Evolutionary conservation across 331 rosid species (phyloP).

Genomic region (Arachis monticola): DNA sequence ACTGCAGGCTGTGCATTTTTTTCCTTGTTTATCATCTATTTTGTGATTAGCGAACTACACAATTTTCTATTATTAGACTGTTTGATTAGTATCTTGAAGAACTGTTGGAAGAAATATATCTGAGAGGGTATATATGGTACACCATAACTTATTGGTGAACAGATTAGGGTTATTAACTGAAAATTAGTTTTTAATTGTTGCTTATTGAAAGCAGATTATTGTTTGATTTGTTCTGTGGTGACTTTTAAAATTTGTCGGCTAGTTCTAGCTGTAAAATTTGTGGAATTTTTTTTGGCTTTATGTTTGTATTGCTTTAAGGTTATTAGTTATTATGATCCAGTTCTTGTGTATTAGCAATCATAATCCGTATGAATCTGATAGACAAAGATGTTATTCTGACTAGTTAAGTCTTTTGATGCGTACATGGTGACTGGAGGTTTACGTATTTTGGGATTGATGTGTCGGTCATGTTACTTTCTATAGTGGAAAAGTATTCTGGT

Average conservation of each 20-base stretch:
- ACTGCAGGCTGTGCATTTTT: not conserved
- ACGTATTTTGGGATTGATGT: not conserved
- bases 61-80: slow-evolving; percentile 9
- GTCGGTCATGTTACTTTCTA: slow-evolving; percentile 6
- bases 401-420: not conserved
- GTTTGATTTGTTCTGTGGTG: not conserved
- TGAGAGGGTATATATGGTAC: not conserved
- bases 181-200: not conserved
- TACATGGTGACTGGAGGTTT: not conserved
- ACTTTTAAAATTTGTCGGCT: not conserved
- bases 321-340: slow-evolving; percentile 12
- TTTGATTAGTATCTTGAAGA: slow-evolving; percentile 3
- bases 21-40: not conserved
- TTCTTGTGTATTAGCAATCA: slow-evolving; percentile 7
- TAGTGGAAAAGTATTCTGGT: not conserved
- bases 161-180: not conserved
- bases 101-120: not conserved
- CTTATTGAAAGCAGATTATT: not conserved
- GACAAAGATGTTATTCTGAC: not conserved
- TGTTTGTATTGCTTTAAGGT: slow-evolving; percentile 1
- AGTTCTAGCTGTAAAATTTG: not conserved
- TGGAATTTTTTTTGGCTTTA: slow-evolving; percentile 16
- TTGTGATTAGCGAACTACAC: not conserved
- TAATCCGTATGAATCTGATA: not conserved
- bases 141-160: slow-evolving; percentile 9